Conservation (phyloP, 1,284 basidiomycete genomes). For the Rhodotorula sp. region DNA sequence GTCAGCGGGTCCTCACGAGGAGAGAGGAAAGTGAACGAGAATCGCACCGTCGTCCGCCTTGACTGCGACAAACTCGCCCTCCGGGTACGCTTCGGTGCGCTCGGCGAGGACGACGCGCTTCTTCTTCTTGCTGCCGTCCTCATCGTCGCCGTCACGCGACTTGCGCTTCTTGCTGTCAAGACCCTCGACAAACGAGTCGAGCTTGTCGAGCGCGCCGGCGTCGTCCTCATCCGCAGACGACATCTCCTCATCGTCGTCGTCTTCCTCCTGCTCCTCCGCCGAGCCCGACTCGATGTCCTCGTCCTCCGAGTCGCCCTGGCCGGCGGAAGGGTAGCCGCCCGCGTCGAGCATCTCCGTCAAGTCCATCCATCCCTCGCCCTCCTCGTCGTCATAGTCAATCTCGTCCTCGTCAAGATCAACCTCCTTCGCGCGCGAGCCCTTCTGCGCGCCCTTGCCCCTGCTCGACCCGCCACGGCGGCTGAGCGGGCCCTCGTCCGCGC, state of each 20-base stretch:
- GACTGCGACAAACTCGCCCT: conserved; percentile 57
- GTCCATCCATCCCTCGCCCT: conserved; percentile 57
- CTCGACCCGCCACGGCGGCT: conserved; percentile 15
- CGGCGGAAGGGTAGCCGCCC: conserved; percentile 43
- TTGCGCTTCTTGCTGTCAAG: conserved; percentile 76
- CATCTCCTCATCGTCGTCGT: conserved; percentile 54
- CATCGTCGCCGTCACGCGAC: conserved; percentile 49
- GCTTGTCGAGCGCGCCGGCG: conserved; percentile 61
- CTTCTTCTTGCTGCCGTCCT: conserved; percentile 47
- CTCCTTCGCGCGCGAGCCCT: conserved; percentile 9
- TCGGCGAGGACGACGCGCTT: conserved; percentile 70
- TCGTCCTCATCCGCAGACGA: conserved; percentile 30
- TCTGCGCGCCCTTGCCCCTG: conserved; percentile 17
- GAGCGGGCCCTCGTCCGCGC: conserved; percentile 36
- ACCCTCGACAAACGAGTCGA: conserved; percentile 70
- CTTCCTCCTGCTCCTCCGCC: conserved; percentile 58
- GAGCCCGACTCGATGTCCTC: conserved; percentile 16
- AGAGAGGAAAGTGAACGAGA: conserved; percentile 8
- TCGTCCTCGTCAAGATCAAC: conserved; percentile 50
- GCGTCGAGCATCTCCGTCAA: conserved; percentile 59
- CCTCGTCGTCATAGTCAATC: conserved; percentile 47
- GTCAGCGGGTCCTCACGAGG: not conserved
- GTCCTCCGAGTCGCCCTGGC: conserved; percentile 16
- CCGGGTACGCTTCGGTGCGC: conserved; percentile 69
- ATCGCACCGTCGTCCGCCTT: conserved; percentile 50